Evolutionary conservation across 2,329 filamentous ascomycete species (phyloP), one percentile per base, ranked within the genome.

Genomic region (Penicillium italicum): DNA sequence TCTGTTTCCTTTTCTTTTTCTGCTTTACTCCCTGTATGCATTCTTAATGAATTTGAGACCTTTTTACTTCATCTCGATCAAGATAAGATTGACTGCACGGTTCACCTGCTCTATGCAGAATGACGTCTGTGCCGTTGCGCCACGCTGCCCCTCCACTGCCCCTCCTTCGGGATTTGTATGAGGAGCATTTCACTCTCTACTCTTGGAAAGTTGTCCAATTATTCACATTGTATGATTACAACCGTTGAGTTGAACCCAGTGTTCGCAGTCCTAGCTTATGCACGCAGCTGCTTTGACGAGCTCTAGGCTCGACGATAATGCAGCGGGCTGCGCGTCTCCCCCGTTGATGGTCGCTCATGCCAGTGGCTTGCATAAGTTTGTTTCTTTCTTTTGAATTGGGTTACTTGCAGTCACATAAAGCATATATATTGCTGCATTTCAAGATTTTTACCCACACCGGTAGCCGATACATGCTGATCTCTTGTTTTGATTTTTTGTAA

Each of bases 51-150:
- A 30, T 22, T 44, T 44, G 41, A 34, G 24, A 28, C 18, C 7
- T 9, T 40, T 20, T 41, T 14, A 24, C 12, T 41, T 34, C 48
- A 42, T 37, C n/a, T 50, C 24, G 47, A 55, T 55, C 41, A 51
- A 50, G 41, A 55, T 55, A 55, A 55, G 47, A 55, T 54, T 40
- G 34, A 30, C 37, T 49, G 44, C 53, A 55, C 33, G 53, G 47
- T 51, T 44, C 47, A 55, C 45, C 30, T 36, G 20, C 40, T 31
- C n/a, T 42, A 55, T 61, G 58, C 52, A 47, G 20, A 46, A 38
- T 60, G 58, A 62, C 55, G 58, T 62, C 55, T 62, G 58, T 58
- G 59, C 56, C 52, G 49, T 41, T 54, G 16, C 48, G 48, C 31
- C 51, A 49, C 50, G 42, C 51, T 42, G 18, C 48, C 43, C 36